Percentiles rank a stretch among this genome's conserved stretches.
These are phyloP conservation scores for Aquanectria penicillioides DNA, from an alignment of 2,329 filamentous ascomycete genomes.

Conservation along the genomic window DNA sequence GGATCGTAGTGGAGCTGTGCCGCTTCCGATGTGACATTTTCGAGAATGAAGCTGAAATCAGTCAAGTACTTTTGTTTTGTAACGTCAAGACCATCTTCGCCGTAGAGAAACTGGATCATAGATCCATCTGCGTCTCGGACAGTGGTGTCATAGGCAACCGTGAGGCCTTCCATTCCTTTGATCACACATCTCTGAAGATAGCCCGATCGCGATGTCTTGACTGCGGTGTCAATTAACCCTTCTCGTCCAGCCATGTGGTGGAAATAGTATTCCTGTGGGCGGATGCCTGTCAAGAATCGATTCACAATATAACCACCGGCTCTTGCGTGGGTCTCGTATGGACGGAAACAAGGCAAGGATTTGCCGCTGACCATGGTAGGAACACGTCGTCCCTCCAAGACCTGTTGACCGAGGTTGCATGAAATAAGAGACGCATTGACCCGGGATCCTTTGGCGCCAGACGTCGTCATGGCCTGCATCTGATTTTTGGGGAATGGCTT, in stretches of 20 bases:
- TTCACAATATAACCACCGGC: conserved; percentile 95
- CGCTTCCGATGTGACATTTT: conserved; percentile 85
- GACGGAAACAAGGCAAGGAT: conserved; percentile 91
- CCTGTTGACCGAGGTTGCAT: conserved; percentile 96
- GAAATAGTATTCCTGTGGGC: conserved; percentile 98
- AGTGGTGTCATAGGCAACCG: conserved; percentile 91
- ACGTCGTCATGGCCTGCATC: conserved; percentile 99
- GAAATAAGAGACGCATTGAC: conserved; percentile 99
- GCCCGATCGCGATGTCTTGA: conserved; percentile 96
- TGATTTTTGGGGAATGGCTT: conserved; percentile 97
- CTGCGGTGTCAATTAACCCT: conserved; percentile 97
- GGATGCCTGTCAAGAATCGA: conserved; percentile 96
- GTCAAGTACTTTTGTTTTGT: conserved; percentile 92
- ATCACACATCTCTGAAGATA: conserved; percentile 97
- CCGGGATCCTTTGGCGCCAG: conserved; percentile 89
- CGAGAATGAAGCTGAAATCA: conserved; percentile 89
- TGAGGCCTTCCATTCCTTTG: conserved; percentile 97
- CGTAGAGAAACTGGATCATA: conserved; percentile 94
- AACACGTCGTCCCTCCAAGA: conserved; percentile 92
- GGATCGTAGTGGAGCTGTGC: conserved; percentile 76
- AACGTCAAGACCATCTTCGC: conserved; percentile 94
- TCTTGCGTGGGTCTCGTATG: conserved; percentile 87
- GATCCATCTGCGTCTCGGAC: conserved; percentile 94
- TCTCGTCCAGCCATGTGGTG: conserved; percentile 99
- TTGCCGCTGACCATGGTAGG: conserved; percentile 98